Evolutionary conservation across 176 grass and related monocot species (phyloP).

Genomic region (Dendrocalamus sinicus): DNA sequence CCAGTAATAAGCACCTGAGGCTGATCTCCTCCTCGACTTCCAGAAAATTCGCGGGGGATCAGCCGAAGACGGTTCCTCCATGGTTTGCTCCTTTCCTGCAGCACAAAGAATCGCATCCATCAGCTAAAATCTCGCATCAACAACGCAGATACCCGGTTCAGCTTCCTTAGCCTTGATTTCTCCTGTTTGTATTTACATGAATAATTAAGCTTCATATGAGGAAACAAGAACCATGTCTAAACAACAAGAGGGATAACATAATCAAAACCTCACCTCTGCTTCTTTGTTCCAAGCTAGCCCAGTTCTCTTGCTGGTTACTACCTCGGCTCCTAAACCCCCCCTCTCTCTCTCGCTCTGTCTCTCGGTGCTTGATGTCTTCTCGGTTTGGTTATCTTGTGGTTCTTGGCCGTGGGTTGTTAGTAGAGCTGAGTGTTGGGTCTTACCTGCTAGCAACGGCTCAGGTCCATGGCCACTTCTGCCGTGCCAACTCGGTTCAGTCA

Average conservation of each 20-base stretch:
- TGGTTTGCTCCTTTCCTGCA: constrained; percentile 23
- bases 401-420: constrained; percentile 17
- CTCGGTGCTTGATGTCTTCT: not conserved
- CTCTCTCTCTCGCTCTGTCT: not conserved
- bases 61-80: constrained; percentile 63
- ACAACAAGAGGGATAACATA: not conserved
- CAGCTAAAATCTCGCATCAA: not conserved
- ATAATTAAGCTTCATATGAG: not conserved
- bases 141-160: not conserved
- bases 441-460: no score
- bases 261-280: constrained; percentile 30
- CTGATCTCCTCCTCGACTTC: constrained; percentile 86
- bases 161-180: not conserved
- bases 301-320: not conserved
- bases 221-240: not conserved
- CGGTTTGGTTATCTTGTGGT: constrained; percentile 52
- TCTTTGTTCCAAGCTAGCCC: not conserved
- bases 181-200: not conserved
- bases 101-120: not conserved
- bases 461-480: no score
- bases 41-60: constrained; percentile 79
- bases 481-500: no score
- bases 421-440: no score
- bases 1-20: constrained; percentile 52
- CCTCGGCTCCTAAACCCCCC: not conserved